Base-by-base conservation (phyloP, 441 rosid genomes). In the Populus trichocarpa region DNA sequence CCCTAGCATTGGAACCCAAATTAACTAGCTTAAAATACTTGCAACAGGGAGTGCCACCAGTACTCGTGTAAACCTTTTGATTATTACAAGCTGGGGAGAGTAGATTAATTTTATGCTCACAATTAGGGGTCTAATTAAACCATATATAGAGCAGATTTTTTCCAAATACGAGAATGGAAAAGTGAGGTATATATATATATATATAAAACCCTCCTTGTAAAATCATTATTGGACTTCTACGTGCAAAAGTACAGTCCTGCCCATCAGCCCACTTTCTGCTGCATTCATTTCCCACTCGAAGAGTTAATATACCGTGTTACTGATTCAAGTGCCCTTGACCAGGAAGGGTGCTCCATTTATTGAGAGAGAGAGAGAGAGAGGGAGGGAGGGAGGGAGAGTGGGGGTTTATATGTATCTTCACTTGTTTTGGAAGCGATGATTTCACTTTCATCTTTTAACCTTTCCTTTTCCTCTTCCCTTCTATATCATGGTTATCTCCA, bases 391-490 rank as follows among this genome's bases (percentile, higher is more conserved):
- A 63, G 25, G 72, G 57, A n/a, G 7, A 13, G 18, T 7, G 10
- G 5, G 11, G 12, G 70, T 73, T 73, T 81, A 80, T 86, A 88
- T 83, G 81, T 85, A 86, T 80, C 80, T 71, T 68, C 81, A 77
- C 82, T 80, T 83, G 81, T 79, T 78, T 80, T 79, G 85, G 64
- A 76, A 83, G 79, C 74, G 77, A 80, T 80, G 81, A 85, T 46
- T 12, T 46, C 42, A 28, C 42, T 83, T 76, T 75, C 68, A 22
- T 26, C 36, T 78, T 81, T 81, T 84, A 80, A 85, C 85, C 83
- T 79, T 88, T 87, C 90, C 61, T 81, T 81, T 77, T 78, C 91
- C 73, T 75, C 83, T 63, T 74, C 82, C 75, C 72, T 83, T 83
- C 79, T 78, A 25, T 70, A 26, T 71, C 74, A 71, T 74, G 81